Conservation (phyloP, 169 alveolate species). For the Plasmodium berghei region DNA sequence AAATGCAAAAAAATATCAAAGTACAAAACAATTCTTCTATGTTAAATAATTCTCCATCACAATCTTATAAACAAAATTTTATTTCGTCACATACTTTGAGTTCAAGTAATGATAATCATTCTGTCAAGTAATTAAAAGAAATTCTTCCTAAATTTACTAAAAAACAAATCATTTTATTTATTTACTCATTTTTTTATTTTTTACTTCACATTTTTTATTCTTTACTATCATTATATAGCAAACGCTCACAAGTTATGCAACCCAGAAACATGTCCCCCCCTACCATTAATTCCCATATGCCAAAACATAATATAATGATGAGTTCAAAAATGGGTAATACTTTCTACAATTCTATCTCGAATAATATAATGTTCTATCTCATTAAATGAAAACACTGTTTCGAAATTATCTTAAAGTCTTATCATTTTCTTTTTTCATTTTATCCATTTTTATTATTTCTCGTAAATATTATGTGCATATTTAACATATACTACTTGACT, state of each 20-base stretch:
- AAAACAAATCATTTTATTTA: no score
- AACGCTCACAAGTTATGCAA: conserved; percentile 35
- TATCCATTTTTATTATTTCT: no score
- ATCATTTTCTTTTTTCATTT: no score
- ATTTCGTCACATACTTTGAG: neutral
- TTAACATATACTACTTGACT: no score
- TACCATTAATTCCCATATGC: conserved; percentile 19
- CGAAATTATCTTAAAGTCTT: neutral
- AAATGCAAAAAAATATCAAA: conserved; percentile 24
- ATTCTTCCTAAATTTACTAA: neutral
- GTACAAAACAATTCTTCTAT: neutral
- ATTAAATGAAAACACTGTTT: neutral
- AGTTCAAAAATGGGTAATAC: conserved; percentile 37
- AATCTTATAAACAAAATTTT: conserved; percentile 7
- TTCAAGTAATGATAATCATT: neutral
- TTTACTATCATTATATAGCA: neutral
- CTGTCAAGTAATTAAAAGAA: neutral
- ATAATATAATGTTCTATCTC: neutral
- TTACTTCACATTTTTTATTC: neutral
- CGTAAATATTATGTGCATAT: no score
- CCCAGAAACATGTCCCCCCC: conserved; percentile 33
- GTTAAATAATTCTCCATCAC: neutral
- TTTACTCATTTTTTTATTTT: neutral
- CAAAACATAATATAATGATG: conserved; percentile 20
- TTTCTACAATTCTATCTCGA: conserved; percentile 31